Evolutionary conservation across 306 rosid genomes (phyloP).

Genomic region (Cajanus cajan): DNA sequence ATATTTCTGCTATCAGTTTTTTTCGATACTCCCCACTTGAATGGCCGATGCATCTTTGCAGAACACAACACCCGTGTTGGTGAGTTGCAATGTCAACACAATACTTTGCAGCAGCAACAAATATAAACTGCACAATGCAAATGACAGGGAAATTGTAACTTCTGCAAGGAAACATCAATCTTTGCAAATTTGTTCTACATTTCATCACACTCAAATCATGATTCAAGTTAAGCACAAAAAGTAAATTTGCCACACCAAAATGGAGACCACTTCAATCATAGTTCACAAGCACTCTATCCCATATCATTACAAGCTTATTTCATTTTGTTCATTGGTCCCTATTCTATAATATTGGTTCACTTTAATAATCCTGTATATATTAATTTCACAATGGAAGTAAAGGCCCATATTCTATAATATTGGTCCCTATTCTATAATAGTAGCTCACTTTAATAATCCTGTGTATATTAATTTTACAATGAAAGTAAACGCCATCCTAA

Average conservation of each 20-base stretch:
- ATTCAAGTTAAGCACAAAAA: neutral
- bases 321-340: neutral
- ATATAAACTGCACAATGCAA: conserved; percentile 55
- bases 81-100: conserved; percentile 66
- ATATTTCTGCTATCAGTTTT: conserved; percentile 49
- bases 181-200: neutral
- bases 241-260: neutral
- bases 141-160: neutral
- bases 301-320: conserved; percentile 5
- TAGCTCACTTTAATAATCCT: neutral
- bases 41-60: conserved; percentile 58
- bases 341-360: neutral
- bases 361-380: neutral
- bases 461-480: neutral
- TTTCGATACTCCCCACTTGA: conserved; percentile 45
- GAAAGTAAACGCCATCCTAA: neutral
- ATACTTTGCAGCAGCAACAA: conserved; percentile 55
- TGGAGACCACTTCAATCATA: conserved; percentile 1
- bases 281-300: neutral
- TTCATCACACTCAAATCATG: neutral
- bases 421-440: neutral
- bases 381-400: neutral
- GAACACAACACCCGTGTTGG: conserved; percentile 69
- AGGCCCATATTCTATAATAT: neutral
- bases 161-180: neutral